Conservation (phyloP, 2,329 filamentous ascomycete genomes). For the Didymella glomerata region DNA sequence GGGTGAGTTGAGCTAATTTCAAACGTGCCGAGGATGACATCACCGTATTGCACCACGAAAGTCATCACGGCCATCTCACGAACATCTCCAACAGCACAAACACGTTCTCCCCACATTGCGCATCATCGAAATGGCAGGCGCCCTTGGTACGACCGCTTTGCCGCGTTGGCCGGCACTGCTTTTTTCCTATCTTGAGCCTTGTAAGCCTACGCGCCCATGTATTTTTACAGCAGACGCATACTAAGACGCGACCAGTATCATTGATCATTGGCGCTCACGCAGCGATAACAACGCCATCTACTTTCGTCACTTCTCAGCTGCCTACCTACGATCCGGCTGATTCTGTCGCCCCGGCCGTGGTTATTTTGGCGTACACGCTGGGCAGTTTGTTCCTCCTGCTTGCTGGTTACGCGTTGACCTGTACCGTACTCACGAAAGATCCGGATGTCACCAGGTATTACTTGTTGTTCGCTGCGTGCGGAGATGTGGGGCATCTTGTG, state of each 20-base stretch:
- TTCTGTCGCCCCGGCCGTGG: conserved; percentile 18
- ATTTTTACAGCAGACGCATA: neutral
- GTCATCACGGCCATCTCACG: neutral
- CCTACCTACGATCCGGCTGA: conserved; percentile 21
- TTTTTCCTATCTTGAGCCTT: conserved; percentile 40
- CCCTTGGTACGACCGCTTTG: conserved; percentile 34
- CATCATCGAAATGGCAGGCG: neutral
- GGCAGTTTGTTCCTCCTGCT: conserved; percentile 40
- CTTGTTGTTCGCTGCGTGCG: conserved; percentile 31
- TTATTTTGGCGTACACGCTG: conserved; percentile 33
- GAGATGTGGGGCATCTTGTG: conserved; percentile 38
- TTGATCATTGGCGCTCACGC: conserved; percentile 29
- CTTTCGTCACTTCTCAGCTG: conserved; percentile 31
- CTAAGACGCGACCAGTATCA: conserved; percentile 7
- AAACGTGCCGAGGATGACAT: conserved; percentile 2
- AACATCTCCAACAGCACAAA: neutral
- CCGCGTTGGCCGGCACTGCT: conserved; percentile 39
- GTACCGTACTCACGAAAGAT: conserved; percentile 39
- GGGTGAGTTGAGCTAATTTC: neutral
- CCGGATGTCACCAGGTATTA: conserved; percentile 35
- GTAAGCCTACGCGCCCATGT: conserved; percentile 24
- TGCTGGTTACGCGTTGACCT: conserved; percentile 31
- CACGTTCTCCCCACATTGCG: neutral
- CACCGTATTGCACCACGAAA: neutral
- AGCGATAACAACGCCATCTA: conserved; percentile 23